Base-by-base conservation (phyloP, 495 filamentous ascomycete genomes). In the Annulohypoxylon maeteangense region DNA sequence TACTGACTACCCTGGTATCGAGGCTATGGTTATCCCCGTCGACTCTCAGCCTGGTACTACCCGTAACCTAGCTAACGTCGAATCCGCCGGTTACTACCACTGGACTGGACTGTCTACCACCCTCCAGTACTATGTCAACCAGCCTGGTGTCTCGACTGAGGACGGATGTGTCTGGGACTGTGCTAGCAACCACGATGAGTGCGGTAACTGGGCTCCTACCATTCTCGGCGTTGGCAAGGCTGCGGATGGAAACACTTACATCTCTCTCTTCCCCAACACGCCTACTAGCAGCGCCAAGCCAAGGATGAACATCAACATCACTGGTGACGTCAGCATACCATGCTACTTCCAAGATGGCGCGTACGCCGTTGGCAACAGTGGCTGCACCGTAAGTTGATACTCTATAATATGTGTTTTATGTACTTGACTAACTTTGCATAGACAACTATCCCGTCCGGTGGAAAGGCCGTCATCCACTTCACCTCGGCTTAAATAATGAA, bases 41-140 rank as follows among this genome's bases (percentile, higher is more conserved):
- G 80, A 87, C 70, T 84, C 88, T 31, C 68, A 73, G 16, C 76
- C 90, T 57, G 91, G 91, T 44, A 72, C 77, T 10, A 83, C 78
- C 8, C 84, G 85, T 65, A 78, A 84, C 31, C 79, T 99, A 72
- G 92, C 93, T 70, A 91, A 90, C 84, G 92, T 95, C 29, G 80
- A 91, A 59, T 87, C 89, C 23, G 74, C 74, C 38, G 82, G 78
- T 45, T 95, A 93, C 86, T 99, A 92, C 86, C 77, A 81, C 50
- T 96, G 92, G 90, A 64, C 92, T 75, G 88, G 87, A 71, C 85
- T 85, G 80, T 22, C 75, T 18, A 98, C 95, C 56, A 94, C 91
- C 32, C 94, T 94, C 50, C 96, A 99, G 82, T 99, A 98, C 87
- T 99, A 99, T 76, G 87, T 98, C 83, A 98, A 98, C 87, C 90